phyloP scores from a whole-genome alignment of 164 flowering plant species.

The Cinnamomum chago region DNA sequence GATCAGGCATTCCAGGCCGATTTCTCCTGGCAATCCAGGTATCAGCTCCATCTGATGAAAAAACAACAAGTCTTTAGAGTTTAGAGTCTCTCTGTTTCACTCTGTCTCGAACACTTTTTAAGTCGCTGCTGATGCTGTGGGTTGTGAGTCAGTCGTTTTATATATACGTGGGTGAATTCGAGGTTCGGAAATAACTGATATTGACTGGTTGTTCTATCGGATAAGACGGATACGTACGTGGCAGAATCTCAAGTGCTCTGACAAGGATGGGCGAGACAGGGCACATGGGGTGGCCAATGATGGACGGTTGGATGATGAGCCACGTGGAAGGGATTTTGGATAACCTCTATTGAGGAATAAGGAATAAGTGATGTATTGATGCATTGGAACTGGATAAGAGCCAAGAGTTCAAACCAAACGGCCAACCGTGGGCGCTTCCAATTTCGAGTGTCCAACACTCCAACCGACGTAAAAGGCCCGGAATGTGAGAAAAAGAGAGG shows the following conservation, averaged over 20 bases:
- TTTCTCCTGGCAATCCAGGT: conserved; percentile 61
- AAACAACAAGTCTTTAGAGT: no score
- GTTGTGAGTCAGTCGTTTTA: no score
- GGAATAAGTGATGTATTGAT: no score
- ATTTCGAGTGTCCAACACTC: no score
- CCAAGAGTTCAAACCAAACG: not conserved
- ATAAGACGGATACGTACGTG: not conserved
- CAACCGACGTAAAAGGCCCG: no score
- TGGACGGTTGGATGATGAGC: not conserved
- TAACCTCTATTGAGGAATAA: no score
- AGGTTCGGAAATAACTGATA: not conserved
- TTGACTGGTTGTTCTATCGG: not conserved
- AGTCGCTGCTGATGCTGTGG: no score
- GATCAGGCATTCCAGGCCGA: conserved; percentile 57
- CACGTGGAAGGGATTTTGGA: not conserved
- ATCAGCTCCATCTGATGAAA: conserved; percentile 22
- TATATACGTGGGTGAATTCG: not conserved
- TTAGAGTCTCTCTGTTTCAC: no score
- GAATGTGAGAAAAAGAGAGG: no score
- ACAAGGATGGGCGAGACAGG: not conserved
- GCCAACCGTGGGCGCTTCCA: not conserved
- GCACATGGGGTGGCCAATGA: not conserved
- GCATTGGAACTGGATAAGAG: no score
- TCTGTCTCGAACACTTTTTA: no score
- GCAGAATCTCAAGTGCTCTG: not conserved